Conservation (phyloP, 805 yeast species). For the Peterozyma xylosa region DNA sequence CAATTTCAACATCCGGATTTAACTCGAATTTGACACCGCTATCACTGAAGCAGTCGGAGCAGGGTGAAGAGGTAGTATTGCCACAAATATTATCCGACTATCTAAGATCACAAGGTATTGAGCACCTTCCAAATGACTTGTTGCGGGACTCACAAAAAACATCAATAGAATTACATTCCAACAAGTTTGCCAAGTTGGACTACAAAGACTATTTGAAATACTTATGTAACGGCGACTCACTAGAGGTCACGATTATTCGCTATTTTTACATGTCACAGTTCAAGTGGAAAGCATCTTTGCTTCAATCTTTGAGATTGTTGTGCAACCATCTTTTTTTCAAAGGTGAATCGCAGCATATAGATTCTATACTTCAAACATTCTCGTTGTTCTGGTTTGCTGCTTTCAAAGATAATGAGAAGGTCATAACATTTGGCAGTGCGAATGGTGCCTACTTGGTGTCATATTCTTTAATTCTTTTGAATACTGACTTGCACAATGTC, state of each 20-base stretch:
- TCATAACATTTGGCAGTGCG: conserved; percentile 33
- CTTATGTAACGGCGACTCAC: conserved; percentile 17
- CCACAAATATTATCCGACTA: too few relatives aligned
- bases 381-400: conserved; percentile 53
- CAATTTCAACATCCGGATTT: too few relatives aligned
- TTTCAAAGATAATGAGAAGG: conserved; percentile 30
- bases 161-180: neutral
- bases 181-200: conserved; percentile 4
- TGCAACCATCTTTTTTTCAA: conserved; percentile 64
- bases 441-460: conserved; percentile 63
- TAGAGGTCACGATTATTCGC: conserved; percentile 32
- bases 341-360: conserved; percentile 81
- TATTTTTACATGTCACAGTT: conserved; percentile 38
- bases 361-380: conserved; percentile 62
- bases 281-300: conserved; percentile 39
- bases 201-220: conserved; percentile 16
- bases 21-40: too few relatives aligned
- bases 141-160: too few relatives aligned
- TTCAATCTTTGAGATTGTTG: conserved; percentile 48
- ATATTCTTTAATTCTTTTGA: conserved; percentile 63
- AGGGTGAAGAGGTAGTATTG: too few relatives aligned
- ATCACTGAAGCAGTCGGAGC: too few relatives aligned
- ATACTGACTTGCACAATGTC: conserved; percentile 68
- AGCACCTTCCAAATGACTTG: too few relatives aligned
- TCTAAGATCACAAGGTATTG: too few relatives aligned